Base-by-base conservation (phyloP, 192 early-diverging fungal genomes). In the Entophlyctis luteolus region DNA sequence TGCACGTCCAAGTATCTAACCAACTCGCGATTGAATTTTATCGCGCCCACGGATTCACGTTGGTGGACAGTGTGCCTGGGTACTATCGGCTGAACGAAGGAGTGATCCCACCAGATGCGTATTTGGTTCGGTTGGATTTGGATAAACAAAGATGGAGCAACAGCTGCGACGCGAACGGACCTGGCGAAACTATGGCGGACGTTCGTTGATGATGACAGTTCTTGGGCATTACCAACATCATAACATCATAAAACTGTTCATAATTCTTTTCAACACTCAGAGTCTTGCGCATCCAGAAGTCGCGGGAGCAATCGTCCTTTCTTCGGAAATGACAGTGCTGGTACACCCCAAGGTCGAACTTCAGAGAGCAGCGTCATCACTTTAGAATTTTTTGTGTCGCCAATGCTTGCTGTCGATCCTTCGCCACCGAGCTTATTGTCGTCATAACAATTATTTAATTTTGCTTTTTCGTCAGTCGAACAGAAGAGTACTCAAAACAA, bases 1-100 rank as follows among this genome's bases (percentile, higher is more conserved):
- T 97, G 72, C 95, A 97, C 63, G 95, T 95, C 22, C 92, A 94
- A 62, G 83, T 82, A 2, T 75, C 85, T 36, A 97, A 95, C 73
- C 79, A 83, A 33, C 86, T 87, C 52, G 94, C 91, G 39, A 58
- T 94, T 53, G 59, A 76, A 20, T 95, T 97, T 74, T 97, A 97
- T 73, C 79, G 84, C 73, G 83, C 85, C 53, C 77, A 86, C 46
- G 92, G 89, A 25, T 95, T 97, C 71, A 67, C 79, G 10, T 74
- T 87, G 12, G 36, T 73, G 42, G 65, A 67, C 2, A 80, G 79
- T 28, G 79, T 87, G 3, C 72, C 86, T 59, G 83, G 84, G 52
- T 97, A 95, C 71, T 97, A 97, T 75, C 36, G 32, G 29, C 46
- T 67, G 22, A 80, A 80, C 53, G 86, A 82, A 48, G 86, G 87